Evolutionary conservation across 2,329 filamentous ascomycete genomes (phyloP).

Genomic region (Xylaria sp.): DNA sequence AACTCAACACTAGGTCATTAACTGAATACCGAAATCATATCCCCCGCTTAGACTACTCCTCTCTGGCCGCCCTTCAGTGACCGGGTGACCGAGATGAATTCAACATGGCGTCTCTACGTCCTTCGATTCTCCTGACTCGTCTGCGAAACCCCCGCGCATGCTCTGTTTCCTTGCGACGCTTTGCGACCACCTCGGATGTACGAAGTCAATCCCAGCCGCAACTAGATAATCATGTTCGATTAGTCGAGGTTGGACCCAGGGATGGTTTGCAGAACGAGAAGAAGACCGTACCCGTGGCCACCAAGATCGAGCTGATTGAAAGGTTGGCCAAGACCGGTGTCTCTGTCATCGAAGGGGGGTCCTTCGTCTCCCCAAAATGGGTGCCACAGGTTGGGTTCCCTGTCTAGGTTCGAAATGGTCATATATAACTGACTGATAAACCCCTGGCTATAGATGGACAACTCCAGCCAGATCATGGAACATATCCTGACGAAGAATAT

Average conservation of each 20-base stretch:
- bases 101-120: slow-evolving; percentile 41
- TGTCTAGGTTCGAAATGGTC: not conserved
- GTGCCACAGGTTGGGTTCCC: slow-evolving; percentile 63
- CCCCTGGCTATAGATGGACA: slow-evolving; percentile 68
- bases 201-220: slow-evolving; percentile 27
- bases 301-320: slow-evolving; percentile 68
- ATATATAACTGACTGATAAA: slow-evolving; percentile 21
- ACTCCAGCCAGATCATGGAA: slow-evolving; percentile 75
- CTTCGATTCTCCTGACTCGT: slow-evolving; percentile 38
- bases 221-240: slow-evolving; percentile 44
- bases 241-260: slow-evolving; percentile 72
- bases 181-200: slow-evolving; percentile 42
- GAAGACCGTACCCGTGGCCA: slow-evolving; percentile 60
- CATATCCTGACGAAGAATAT: slow-evolving; percentile 67
- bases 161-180: slow-evolving; percentile 31
- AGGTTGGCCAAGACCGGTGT: slow-evolving; percentile 63
- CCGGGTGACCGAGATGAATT: slow-evolving; percentile 33
- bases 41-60: not conserved
- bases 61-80: not conserved
- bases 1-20: not conserved
- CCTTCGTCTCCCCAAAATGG: slow-evolving; percentile 70
- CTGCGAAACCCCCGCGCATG: slow-evolving; percentile 27
- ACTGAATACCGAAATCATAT: not conserved
- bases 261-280: slow-evolving; percentile 75
- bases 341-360: slow-evolving; percentile 67